phyloP scores from a whole-genome alignment of 768 basidiomycete genomes.

The Agrocybe praecox region DNA sequence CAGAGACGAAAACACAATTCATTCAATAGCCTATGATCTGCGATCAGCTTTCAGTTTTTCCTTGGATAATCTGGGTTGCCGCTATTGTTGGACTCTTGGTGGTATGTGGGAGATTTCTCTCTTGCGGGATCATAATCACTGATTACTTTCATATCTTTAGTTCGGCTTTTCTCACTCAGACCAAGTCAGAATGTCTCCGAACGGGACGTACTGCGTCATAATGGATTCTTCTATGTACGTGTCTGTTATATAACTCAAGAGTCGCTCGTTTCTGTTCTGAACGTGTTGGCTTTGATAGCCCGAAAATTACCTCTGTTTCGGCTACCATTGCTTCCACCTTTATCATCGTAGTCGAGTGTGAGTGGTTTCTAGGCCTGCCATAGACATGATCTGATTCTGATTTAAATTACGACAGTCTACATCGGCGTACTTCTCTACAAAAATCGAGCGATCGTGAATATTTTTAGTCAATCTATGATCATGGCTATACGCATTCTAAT shows the following conservation, averaged over 20 bases:
- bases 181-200: constrained; percentile 23
- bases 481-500: constrained; percentile 32
- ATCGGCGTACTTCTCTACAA: constrained; percentile 27
- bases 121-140: not conserved
- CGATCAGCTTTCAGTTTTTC: constrained; percentile 23
- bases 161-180: constrained; percentile 24
- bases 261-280: too few relatives aligned
- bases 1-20: not conserved
- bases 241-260: too few relatives aligned
- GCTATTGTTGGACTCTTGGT: constrained; percentile 25
- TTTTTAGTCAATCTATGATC: constrained; percentile 24
- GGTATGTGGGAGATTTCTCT: constrained; percentile 15
- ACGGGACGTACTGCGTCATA: constrained; percentile 32
- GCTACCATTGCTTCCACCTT: constrained; percentile 21
- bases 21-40: not conserved
- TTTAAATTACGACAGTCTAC: constrained; percentile 12
- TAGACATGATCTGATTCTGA: not conserved
- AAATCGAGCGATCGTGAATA: constrained; percentile 22
- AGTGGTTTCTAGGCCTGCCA: not conserved
- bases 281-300: constrained; percentile 12
- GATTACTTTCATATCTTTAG: constrained; percentile 11
- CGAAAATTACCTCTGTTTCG: constrained; percentile 27
- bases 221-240: constrained; percentile 21
- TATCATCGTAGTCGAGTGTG: constrained; percentile 28
- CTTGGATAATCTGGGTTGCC: constrained; percentile 31